phyloP scores from a whole-genome alignment of 768 basidiomycete genomes.

The Lactarius sanguifluus region DNA sequence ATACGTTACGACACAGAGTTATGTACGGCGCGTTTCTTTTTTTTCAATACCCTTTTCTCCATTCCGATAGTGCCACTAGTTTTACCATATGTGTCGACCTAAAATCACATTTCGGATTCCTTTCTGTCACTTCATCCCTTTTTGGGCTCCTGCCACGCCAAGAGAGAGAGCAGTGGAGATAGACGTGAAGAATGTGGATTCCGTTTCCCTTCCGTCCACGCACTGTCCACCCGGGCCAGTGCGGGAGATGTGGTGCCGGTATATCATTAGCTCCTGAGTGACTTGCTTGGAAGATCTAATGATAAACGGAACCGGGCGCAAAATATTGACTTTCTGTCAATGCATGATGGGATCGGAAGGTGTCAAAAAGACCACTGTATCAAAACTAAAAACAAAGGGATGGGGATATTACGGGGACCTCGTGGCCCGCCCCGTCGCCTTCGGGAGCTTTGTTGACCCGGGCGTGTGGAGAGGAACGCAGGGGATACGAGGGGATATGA shows the following conservation, averaged over 20 bases:
- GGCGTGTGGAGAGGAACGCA: too few species aligned
- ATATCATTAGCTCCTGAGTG: not conserved
- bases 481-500: too few species aligned
- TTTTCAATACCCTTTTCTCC: slow-evolving; percentile 4
- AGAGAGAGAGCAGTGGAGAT: not conserved
- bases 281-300: not conserved
- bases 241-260: not conserved
- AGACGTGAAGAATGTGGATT: not conserved
- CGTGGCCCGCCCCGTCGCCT: not conserved
- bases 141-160: not conserved
- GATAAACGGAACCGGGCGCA: too few species aligned
- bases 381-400: too few species aligned
- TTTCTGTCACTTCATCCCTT: not conserved
- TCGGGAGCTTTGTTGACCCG: too few species aligned
- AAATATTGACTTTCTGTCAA: not conserved
- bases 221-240: not conserved
- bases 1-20: not conserved
- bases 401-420: not conserved
- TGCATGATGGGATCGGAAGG: not conserved
- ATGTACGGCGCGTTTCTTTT: not conserved
- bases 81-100: slow-evolving; percentile 2
- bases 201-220: not conserved
- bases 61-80: not conserved
- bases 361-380: not conserved
- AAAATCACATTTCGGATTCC: not conserved